Base-by-base conservation (phyloP, 2,329 filamentous ascomycete species). In the Venturia nashicola region DNA sequence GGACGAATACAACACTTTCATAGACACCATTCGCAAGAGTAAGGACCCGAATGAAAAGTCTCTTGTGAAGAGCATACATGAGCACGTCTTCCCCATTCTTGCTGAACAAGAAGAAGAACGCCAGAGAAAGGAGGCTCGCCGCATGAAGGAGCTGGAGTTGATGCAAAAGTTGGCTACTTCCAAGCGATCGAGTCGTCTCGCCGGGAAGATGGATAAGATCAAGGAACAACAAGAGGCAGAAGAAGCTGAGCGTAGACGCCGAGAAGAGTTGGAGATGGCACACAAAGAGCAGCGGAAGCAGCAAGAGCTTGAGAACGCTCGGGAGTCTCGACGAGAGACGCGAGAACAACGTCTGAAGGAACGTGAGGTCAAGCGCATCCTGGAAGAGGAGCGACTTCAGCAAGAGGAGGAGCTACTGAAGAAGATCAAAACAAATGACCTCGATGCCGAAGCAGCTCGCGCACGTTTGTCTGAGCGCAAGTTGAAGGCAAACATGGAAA, bases 181-280 rank as follows among this genome's bases (percentile, higher is more conserved):
- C 4, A 99, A 99, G 77, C 82, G 94, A 67, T 99, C 94, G 0
- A 96, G 90, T 70, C 86, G 94, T 67, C 85, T 99, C 68, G 92
- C 93, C 20, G 83, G 83, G 67, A 95, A 91, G 72, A 79, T 86
- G 42, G 91, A 97, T 72, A 87, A 85, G 67, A 89, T 91, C 70
- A 87, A 85, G 68, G 80, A 88, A 66, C 86, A 93, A 59, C 86
- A 90, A 65, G 83, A 88, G 68, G 82, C 81, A 20, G 84, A 81
- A 11, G 88, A 92, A 71, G 88, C 87, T 57, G 85, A 90, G 68
- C 83, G 82, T 63, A 88, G 83, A 76, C 81, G 80, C 66, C 80
- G 82, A 61, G 78, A 77, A 7, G 89, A 93, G 63, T 79, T 91
- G 65, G 80, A 77, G 2, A 85, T 83, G 70, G 85, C 84, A 55